Conservation (phyloP, 192 early-diverging fungal species). For the Gaertneriomyces semiglobifer region DNA sequence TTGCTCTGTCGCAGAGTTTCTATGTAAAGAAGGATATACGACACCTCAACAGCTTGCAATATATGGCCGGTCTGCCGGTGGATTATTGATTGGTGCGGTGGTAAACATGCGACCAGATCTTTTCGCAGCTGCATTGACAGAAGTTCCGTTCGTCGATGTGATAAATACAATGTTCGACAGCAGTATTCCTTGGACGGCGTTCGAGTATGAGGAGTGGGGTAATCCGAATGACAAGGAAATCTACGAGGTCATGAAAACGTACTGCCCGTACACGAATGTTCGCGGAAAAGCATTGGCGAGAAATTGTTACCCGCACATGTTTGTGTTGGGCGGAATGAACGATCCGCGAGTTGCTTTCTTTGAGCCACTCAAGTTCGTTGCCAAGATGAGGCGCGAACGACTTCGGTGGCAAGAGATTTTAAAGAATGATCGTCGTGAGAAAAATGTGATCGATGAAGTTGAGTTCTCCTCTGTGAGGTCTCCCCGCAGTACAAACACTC, state of each 20-base stretch:
- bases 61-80: constrained; percentile 40
- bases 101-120: constrained; percentile 44
- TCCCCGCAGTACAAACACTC: neutral
- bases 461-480: neutral
- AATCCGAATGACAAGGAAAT: constrained; percentile 46
- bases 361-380: constrained; percentile 84
- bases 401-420: constrained; percentile 7
- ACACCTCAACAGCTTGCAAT: constrained; percentile 32
- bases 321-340: constrained; percentile 66
- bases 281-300: constrained; percentile 26
- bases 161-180: constrained; percentile 9
- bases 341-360: constrained; percentile 82
- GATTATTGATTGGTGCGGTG: constrained; percentile 44
- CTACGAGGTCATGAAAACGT: constrained; percentile 42
- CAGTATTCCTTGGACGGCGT: constrained; percentile 43
- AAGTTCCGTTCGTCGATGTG: constrained; percentile 44
- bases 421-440: neutral
- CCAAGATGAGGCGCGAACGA: constrained; percentile 59
- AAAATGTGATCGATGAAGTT: neutral
- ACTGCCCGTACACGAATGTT: constrained; percentile 48
- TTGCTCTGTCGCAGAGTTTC: constrained; percentile 32
- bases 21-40: constrained; percentile 40
- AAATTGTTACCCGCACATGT: constrained; percentile 38
- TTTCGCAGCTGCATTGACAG: constrained; percentile 33
- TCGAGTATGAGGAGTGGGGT: constrained; percentile 57